Evolutionary conservation across 1,284 basidiomycete genomes (phyloP), one percentile per base, ranked within the genome.

Genomic region (Irpex lacteus): DNA sequence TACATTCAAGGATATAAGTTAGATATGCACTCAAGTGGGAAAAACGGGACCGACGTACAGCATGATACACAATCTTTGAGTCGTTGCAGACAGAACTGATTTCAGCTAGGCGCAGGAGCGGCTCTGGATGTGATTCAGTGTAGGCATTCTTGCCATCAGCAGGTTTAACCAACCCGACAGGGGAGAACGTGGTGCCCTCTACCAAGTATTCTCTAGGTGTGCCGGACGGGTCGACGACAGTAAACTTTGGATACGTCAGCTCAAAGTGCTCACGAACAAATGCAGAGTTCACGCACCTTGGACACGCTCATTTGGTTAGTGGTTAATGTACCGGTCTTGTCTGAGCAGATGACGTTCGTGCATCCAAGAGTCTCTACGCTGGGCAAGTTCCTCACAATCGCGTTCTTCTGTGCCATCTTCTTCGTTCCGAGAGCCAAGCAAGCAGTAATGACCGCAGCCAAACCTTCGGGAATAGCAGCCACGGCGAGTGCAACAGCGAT

Each of bases 361-460:
- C 94, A 96, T 1, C 96, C 96, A 1, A 98, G 82, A 34, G 96
- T 98, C 80, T 98, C 96, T 9, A 98, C 96, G 68, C 91, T 94
- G n/a, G 96, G 96, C 67, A 98, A 81, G 75, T 97, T 95, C 71
- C 95, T 82, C 57, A 98, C 96, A 70, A 98, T 98, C 4, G 96
- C 96, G 66, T 97, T 97, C 78, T 95, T 93, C 81, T 96, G 93
- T 0, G 96, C 95, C 96, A 98, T 98, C 76, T 96, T 96, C 81
- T 96, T 95, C 11, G 95, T 97, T 18, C 96, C 96, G 9, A 98
- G 84, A 6, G 96, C 96, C 54, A 98, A 80, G 75, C 95, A 97
- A n/a, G 94, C 95, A 5, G 96, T 98, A 72, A 98, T 97, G 66
- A 98, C 96, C 57, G 95, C 95, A 38, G 96, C 95, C 11, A 98